Evolutionary conservation across 2,329 filamentous ascomycete species (phyloP).

Genomic region (Metarhizium anisopliae): DNA sequence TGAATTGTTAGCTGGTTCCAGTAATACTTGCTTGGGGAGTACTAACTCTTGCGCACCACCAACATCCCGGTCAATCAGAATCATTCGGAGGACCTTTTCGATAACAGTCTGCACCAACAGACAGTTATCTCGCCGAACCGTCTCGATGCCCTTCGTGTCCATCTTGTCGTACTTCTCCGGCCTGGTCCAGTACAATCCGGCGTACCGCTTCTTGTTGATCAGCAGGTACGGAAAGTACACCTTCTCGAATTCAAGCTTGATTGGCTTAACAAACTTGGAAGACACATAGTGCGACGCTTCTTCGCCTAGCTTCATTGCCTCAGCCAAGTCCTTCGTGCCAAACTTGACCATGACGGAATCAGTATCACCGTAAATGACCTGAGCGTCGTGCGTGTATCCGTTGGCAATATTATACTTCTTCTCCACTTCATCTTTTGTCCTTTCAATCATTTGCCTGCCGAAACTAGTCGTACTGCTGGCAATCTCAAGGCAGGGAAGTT

Average conservation of each 20-base stretch:
- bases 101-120: slow-evolving; percentile 93
- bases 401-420: slow-evolving; percentile 83
- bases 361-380: slow-evolving; percentile 97
- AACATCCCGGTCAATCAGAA: slow-evolving; percentile 87
- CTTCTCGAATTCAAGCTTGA: slow-evolving; percentile 99
- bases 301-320: slow-evolving; percentile 91
- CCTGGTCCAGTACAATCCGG: slow-evolving; percentile 95
- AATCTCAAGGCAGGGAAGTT: slow-evolving; percentile 88
- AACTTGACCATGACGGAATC: slow-evolving; percentile 99
- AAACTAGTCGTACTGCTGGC: slow-evolving; percentile 96
- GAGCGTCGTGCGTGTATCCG: slow-evolving; percentile 86
- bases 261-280: slow-evolving; percentile 86
- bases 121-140: slow-evolving; percentile 93
- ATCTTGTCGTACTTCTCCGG: slow-evolving; percentile 97
- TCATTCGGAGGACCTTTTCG: slow-evolving; percentile 91
- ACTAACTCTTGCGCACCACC: slow-evolving; percentile 87
- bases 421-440: slow-evolving; percentile 94
- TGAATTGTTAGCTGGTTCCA: slow-evolving; percentile 3
- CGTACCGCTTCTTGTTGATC: slow-evolving; percentile 99
- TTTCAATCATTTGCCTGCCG: slow-evolving; percentile 98
- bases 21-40: not conserved
- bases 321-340: slow-evolving; percentile 74
- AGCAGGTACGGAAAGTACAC: slow-evolving; percentile 96
- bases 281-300: slow-evolving; percentile 87
- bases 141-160: slow-evolving; percentile 99